Evolutionary conservation across 768 basidiomycete species (phyloP), one percentile per base, ranked within the genome.

Genomic region (Termitomyces sp.): DNA sequence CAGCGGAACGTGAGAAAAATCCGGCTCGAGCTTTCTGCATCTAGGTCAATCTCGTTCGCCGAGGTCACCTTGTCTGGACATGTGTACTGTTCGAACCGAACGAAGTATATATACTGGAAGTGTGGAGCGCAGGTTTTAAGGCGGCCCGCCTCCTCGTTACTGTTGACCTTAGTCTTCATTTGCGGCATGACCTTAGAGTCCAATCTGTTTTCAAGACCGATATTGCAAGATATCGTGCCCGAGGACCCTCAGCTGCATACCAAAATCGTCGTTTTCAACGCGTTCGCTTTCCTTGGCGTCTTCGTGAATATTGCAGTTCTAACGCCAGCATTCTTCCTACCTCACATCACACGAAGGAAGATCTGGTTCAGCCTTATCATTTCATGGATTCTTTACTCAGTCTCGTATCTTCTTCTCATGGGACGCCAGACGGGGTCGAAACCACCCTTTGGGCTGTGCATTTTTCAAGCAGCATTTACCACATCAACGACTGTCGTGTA

Each of bases 321-420:
- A 5, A 42, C 33, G 20, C 57, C 57, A 27, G 41, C 57, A 4
- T 16, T 58, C 3, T 58, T 41, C 22, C 41, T 33, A 6, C 49
- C 49, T 11, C 27, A 31, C 6, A 46, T 58, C 30, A 20, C 5
- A 12, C 57, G 57, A 16, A 44, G 33, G 9, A 51, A 22, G 27
- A 39, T 13, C 8, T 58, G 57, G 57, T 58, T 42, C 50, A 52
- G 50, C 50, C 57, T 58, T 3, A 31, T 52, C 3, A 52, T 30
- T 18, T 58, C 57, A 33, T 58, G 50, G 49, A 52, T 52, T 7
- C 18, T 58, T 8, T 58, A 58, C 16, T 45, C 57, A 24, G 39
- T 41, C 30, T 58, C 57, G 42, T 58, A 51, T 27, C 20, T 58
- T 15, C 33, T 58, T 39, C 34, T 58, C 30, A 33, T 58, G 4